phyloP scores from a whole-genome alignment of 2,329 filamentous ascomycete genomes.

The Cercospora citrullina region DNA sequence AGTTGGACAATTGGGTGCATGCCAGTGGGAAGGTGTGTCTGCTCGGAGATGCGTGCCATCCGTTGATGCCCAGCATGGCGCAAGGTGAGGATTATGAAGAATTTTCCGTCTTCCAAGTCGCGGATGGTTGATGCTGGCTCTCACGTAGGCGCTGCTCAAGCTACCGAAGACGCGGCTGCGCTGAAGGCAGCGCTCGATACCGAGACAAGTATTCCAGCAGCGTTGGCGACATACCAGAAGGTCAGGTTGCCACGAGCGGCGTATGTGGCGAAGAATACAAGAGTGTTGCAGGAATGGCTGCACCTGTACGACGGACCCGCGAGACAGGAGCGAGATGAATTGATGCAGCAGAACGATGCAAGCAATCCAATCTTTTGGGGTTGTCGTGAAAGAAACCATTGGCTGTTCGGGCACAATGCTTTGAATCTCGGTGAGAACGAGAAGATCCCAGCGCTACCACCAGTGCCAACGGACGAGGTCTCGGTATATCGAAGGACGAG shows the following conservation, averaged over 20 bases:
- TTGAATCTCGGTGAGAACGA: not conserved
- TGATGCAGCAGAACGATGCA: slow-evolving; percentile 32
- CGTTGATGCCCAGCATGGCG: not conserved
- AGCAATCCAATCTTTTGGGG: slow-evolving; percentile 39
- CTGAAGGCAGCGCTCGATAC: slow-evolving; percentile 40
- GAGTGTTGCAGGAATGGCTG: slow-evolving; percentile 38
- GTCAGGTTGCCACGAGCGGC: not conserved
- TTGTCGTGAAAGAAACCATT: slow-evolving; percentile 29
- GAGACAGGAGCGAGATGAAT: slow-evolving; percentile 30
- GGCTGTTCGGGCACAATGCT: slow-evolving; percentile 29
- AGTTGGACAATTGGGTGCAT: not conserved
- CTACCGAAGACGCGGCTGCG: slow-evolving; percentile 66
- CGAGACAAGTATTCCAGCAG: slow-evolving; percentile 28
- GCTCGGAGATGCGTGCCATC: not conserved
- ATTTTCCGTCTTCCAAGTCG: not conserved
- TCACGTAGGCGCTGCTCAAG: slow-evolving; percentile 54
- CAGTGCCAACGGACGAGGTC: not conserved
- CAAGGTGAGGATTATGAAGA: not conserved
- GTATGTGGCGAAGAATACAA: slow-evolving; percentile 11
- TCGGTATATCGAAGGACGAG: not conserved
- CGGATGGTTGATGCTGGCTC: not conserved
- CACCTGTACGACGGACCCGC: slow-evolving; percentile 37
- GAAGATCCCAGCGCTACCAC: not conserved
- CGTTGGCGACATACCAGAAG: slow-evolving; percentile 27
- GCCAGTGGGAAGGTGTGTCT: not conserved